These are phyloP conservation scores for Phaeoacremonium minimum DNA, from an alignment of 2,329 filamentous ascomycete species.

Conservation along the genomic window DNA sequence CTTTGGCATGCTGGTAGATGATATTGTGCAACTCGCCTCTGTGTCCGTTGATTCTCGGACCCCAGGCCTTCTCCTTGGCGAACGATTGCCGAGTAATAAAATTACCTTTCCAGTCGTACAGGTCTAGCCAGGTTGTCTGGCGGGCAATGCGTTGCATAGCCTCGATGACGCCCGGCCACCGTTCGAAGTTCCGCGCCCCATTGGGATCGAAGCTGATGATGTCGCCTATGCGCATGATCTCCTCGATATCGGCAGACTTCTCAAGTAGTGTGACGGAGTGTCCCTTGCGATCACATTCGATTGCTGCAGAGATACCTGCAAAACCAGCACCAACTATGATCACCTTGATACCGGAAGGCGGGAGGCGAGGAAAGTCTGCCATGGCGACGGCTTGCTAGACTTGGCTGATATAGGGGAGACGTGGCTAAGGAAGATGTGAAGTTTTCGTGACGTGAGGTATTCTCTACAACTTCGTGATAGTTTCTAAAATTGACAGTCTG, in stretches of 20 bases:
- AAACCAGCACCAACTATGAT: background rate
- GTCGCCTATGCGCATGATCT: conserved; percentile 37
- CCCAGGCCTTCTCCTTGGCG: conserved; percentile 24
- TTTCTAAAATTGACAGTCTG: too few relatives aligned
- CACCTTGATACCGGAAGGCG: conserved; percentile 5
- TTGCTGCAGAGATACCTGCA: background rate
- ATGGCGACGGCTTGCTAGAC: too few relatives aligned
- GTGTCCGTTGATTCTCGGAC: conserved; percentile 49
- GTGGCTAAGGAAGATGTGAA: too few relatives aligned
- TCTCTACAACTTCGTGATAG: too few relatives aligned
- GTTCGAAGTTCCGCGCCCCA: conserved; percentile 50
- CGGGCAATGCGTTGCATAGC: conserved; percentile 46
- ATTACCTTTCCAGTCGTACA: conserved; percentile 41
- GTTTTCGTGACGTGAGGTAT: too few relatives aligned
- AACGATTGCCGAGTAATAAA: conserved; percentile 42
- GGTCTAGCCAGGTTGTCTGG: conserved; percentile 33
- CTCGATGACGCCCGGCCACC: conserved; percentile 47
- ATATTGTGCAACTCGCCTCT: conserved; percentile 47
- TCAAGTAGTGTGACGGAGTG: conserved; percentile 40
- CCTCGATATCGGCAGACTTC: conserved; percentile 27
- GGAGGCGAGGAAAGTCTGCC: conserved; percentile 3
- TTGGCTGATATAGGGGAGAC: too few relatives aligned
- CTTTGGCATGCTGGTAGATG: conserved; percentile 44
- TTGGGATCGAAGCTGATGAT: conserved; percentile 52
- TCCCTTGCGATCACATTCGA: conserved; percentile 39